Evolutionary conservation across 2,329 filamentous ascomycete species (phyloP).

Genomic region (Monilinia laxa): DNA sequence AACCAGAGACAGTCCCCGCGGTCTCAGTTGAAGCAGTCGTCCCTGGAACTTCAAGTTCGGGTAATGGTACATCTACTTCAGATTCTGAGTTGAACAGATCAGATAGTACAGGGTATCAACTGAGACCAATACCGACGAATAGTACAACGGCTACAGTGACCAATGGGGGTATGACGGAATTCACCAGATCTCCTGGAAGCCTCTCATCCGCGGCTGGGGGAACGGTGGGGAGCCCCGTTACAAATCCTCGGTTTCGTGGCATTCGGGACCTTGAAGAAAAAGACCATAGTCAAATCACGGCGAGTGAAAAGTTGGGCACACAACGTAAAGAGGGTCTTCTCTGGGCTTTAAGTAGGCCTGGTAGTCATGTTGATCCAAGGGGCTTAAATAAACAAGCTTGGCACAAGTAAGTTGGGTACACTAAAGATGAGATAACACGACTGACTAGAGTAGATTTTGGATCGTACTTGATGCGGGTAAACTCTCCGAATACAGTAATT

Average conservation of each 20-base stretch:
- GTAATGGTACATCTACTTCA: conserved; percentile 48
- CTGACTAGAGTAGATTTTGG: conserved; percentile 72
- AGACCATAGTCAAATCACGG: conserved; percentile 54
- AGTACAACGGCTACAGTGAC: conserved; percentile 40
- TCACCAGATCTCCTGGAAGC: conserved; percentile 57
- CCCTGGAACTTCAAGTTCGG: conserved; percentile 37
- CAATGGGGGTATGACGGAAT: conserved; percentile 33
- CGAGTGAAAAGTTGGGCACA: conserved; percentile 58
- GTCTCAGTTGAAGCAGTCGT: conserved; percentile 45
- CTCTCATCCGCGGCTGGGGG: conserved; percentile 44
- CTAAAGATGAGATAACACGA: not conserved
- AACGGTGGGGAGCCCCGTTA: conserved; percentile 50
- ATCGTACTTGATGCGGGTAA: conserved; percentile 96
- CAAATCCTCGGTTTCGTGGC: conserved; percentile 73
- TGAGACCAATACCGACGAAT: conserved; percentile 53
- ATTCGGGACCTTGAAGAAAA: conserved; percentile 90
- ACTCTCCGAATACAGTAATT: conserved; percentile 97
- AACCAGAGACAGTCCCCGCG: conserved; percentile 60
- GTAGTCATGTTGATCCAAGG: conserved; percentile 91
- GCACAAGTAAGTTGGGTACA: conserved; percentile 75
- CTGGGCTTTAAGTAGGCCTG: conserved; percentile 90
- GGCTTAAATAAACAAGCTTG: conserved; percentile 95
- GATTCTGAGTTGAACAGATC: conserved; percentile 71
- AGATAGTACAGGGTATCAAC: conserved; percentile 61
- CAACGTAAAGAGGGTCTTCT: conserved; percentile 90